phyloP scores from a whole-genome alignment of 2,329 filamentous ascomycete species.

The Clarireedia paspali region DNA sequence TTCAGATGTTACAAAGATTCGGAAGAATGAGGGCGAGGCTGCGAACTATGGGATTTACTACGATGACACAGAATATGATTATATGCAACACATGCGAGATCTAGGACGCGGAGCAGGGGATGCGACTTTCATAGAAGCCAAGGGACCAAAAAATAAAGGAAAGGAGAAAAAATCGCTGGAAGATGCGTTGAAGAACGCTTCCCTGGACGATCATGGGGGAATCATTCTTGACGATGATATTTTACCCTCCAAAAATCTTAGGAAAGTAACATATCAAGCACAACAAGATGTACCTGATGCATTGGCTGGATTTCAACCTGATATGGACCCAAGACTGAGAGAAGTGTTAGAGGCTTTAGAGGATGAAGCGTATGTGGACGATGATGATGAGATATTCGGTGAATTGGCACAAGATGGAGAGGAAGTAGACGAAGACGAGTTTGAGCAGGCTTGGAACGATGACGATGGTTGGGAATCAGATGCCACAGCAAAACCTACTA shows the following conservation, averaged over 20 bases:
- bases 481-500: constrained; percentile 69
- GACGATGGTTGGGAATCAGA: constrained; percentile 87
- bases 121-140: constrained; percentile 76
- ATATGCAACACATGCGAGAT: constrained; percentile 98
- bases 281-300: constrained; percentile 90
- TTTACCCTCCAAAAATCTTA: constrained; percentile 71
- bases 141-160: constrained; percentile 52
- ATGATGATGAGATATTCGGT: constrained; percentile 76
- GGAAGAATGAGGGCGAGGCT: constrained; percentile 91
- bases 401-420: constrained; percentile 59
- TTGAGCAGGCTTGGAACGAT: constrained; percentile 57
- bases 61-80: constrained; percentile 94
- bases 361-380: constrained; percentile 87
- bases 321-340: constrained; percentile 90
- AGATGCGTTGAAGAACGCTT: constrained; percentile 65
- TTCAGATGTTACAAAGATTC: constrained; percentile 54
- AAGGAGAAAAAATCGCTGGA: constrained; percentile 74
- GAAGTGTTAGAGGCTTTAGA: constrained; percentile 91
- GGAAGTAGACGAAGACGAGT: constrained; percentile 74
- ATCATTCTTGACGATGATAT: constrained; percentile 66
- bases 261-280: constrained; percentile 74
- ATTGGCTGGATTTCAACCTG: constrained; percentile 88
- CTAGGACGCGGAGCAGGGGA: constrained; percentile 63
- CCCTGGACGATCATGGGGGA: constrained; percentile 44
- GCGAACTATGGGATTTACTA: constrained; percentile 90